phyloP scores from a whole-genome alignment of 305 asterid species.

The Solanum aculeatissimum region DNA sequence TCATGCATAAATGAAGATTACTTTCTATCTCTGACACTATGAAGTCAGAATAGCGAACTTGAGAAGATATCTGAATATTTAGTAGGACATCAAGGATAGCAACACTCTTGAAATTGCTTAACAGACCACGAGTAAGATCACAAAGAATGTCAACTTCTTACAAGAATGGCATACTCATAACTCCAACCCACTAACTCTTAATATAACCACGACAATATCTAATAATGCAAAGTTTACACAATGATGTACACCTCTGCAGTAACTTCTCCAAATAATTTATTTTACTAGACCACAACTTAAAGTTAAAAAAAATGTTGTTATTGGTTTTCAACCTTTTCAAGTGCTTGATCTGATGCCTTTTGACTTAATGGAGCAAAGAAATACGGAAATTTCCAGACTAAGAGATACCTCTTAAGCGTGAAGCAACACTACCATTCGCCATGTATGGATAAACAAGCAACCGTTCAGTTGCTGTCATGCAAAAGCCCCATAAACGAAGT shows the following conservation, averaged over 20 bases:
- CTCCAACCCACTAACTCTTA: background rate
- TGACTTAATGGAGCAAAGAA: background rate
- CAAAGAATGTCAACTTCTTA: background rate
- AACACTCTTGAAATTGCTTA: background rate
- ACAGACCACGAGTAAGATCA: background rate
- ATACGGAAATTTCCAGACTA: background rate
- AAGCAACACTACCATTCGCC: constrained; percentile 86
- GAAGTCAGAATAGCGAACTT: background rate
- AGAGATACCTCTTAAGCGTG: constrained; percentile 64
- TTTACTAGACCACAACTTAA: background rate
- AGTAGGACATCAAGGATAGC: background rate
- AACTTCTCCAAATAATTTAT: background rate
- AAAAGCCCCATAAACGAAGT: constrained; percentile 76
- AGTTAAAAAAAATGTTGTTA: background rate
- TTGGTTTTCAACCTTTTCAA: background rate
- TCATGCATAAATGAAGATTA: background rate
- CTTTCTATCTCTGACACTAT: background rate
- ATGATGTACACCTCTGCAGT: background rate
- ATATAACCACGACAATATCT: background rate
- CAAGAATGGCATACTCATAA: background rate
- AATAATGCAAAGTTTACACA: background rate
- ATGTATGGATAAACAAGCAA: constrained; percentile 79
- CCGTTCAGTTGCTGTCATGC: constrained; percentile 83
- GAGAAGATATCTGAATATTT: background rate
- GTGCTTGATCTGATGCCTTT: background rate